Percentiles rank a stretch among this genome's conserved stretches.
These are phyloP conservation scores for Penicillium freii DNA, from an alignment of 2,329 filamentous ascomycete genomes.

Conservation along the genomic window DNA sequence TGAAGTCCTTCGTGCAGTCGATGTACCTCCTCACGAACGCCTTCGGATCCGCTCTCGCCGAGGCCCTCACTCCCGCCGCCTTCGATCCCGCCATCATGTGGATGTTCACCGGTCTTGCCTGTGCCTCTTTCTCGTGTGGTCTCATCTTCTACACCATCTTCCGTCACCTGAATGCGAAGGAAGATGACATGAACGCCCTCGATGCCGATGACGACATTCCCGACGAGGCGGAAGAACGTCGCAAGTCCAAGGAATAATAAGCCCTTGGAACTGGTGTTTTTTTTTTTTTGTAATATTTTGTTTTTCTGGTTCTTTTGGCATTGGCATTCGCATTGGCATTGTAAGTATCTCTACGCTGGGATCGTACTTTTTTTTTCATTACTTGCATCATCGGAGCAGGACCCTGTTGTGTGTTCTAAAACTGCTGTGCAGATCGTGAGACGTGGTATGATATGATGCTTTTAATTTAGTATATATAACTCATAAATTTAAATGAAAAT, in stretches of 20 bases:
- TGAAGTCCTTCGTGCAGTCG: constrained; percentile 63
- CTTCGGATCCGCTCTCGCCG: constrained; percentile 58
- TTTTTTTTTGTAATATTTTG: neutral
- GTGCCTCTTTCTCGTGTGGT: constrained; percentile 50
- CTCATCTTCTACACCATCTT: constrained; percentile 55
- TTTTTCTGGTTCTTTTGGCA: neutral
- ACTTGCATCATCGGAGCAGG: constrained; percentile 9
- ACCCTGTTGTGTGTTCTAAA: constrained; percentile 10
- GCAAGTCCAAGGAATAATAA: constrained; percentile 12
- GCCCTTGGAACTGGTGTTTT: neutral
- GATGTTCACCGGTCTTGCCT: constrained; percentile 62
- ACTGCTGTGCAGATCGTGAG: constrained; percentile 23
- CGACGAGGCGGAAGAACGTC: constrained; percentile 17
- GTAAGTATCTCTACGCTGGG: neutral
- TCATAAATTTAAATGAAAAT: neutral
- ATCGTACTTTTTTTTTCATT: constrained; percentile 1
- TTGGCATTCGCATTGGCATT: neutral
- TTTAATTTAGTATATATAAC: constrained; percentile 12
- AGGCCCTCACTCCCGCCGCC: constrained; percentile 59
- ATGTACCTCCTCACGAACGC: constrained; percentile 60
- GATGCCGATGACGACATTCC: constrained; percentile 37
- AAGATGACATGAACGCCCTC: constrained; percentile 52
- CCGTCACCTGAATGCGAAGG: constrained; percentile 48
- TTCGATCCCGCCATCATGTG: constrained; percentile 65
- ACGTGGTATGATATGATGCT: constrained; percentile 15